Percentiles rank a stretch among this genome's conserved stretches.
Conservation (phyloP, 805 yeast species). For the Grigorovia yakushimaensis region DNA sequence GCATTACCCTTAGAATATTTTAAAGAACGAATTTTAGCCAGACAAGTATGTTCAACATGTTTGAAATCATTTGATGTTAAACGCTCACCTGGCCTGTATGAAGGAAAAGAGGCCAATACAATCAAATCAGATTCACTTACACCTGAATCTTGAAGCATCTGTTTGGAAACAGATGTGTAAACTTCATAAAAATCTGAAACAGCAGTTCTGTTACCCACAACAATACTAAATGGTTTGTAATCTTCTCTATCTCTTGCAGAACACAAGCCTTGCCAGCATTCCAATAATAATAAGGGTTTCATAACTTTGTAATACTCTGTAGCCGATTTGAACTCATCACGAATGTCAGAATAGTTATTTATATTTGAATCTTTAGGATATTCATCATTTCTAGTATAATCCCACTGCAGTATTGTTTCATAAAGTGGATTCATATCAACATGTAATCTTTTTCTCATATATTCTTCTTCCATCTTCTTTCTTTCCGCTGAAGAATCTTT, state of each 20-base stretch:
- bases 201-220: conserved; percentile 70
- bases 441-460: conserved; percentile 69
- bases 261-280: conserved; percentile 88
- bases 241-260: conserved; percentile 55
- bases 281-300: conserved; percentile 75
- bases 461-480: conserved; percentile 53
- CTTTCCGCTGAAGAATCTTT: conserved; percentile 33
- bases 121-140: conserved; percentile 70
- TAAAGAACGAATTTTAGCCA: conserved; percentile 72
- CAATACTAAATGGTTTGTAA: conserved; percentile 48
- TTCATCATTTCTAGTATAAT: conserved; percentile 46
- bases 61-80: conserved; percentile 29
- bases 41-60: conserved; percentile 40
- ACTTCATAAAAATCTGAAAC: conserved; percentile 85
- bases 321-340: conserved; percentile 45
- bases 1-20: conserved; percentile 56
- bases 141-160: conserved; percentile 40
- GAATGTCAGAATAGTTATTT: conserved; percentile 37
- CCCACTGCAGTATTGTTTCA: conserved; percentile 63
- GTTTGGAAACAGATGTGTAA: conserved; percentile 57
- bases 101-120: conserved; percentile 47
- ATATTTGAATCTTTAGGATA: conserved; percentile 46
- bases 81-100: conserved; percentile 19
- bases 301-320: conserved; percentile 60
- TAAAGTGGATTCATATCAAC: conserved; percentile 74